phyloP scores from a whole-genome alignment of 2,329 filamentous ascomycete species.

The Pyrenochaeta sp. region DNA sequence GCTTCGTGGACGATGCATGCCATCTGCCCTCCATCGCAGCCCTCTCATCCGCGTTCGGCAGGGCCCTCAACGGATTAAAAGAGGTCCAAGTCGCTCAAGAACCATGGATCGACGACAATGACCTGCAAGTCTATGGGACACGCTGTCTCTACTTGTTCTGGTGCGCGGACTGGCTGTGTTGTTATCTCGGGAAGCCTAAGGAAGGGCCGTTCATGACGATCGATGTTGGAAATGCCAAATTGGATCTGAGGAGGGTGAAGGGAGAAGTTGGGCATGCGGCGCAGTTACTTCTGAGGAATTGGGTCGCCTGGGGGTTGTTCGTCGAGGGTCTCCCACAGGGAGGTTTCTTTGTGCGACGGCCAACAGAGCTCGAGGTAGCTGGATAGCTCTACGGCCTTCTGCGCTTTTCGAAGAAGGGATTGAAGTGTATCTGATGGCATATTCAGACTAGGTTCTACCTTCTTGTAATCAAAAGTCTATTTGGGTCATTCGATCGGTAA shows the following conservation, averaged over 20 bases:
- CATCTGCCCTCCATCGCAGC: conserved; percentile 11
- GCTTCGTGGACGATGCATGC: conserved; percentile 9
- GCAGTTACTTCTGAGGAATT: conserved; percentile 18
- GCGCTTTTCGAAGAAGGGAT: not conserved
- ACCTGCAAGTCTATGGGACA: conserved; percentile 14
- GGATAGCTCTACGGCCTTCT: not conserved
- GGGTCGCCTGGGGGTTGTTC: conserved; percentile 23
- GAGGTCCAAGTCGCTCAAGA: conserved; percentile 1
- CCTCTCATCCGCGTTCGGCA: conserved; percentile 9
- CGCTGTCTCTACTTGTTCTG: conserved; percentile 23
- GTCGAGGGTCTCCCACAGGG: conserved; percentile 15
- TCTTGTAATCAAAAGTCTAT: not conserved
- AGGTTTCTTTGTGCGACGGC: conserved; percentile 3
- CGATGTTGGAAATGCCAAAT: not conserved
- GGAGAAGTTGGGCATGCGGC: not conserved
- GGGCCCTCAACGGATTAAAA: conserved; percentile 14
- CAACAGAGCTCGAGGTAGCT: not conserved
- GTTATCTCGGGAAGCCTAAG: conserved; percentile 8
- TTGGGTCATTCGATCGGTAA: not conserved
- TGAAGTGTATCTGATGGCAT: no score
- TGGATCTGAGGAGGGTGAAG: not conserved
- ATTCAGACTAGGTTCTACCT: no score
- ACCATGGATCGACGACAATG: conserved; percentile 9
- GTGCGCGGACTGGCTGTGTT: conserved; percentile 18
- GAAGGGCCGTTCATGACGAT: conserved; percentile 10